These are phyloP conservation scores for Candida maris DNA, from an alignment of 805 yeast species.

Conservation along the genomic window DNA sequence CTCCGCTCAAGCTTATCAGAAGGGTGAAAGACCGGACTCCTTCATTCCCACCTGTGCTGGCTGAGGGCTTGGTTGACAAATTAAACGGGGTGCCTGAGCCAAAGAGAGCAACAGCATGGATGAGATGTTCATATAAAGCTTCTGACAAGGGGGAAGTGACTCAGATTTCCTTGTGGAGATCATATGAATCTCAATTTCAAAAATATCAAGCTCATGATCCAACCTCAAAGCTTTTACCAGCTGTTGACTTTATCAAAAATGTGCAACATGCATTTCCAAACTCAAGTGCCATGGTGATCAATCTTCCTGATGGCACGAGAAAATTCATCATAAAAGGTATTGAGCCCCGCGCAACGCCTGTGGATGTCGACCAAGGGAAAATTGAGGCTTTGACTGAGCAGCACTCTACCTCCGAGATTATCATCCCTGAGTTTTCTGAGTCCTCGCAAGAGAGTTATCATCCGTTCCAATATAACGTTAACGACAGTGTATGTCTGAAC, in stretches of 20 bases:
- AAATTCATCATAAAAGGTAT: slow-evolving; percentile 92
- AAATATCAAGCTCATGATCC: slow-evolving; percentile 44
- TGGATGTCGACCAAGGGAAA: slow-evolving; percentile 45
- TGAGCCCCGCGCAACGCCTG: slow-evolving; percentile 71
- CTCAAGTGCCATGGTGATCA: slow-evolving; percentile 90
- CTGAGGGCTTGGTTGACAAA: slow-evolving; percentile 47
- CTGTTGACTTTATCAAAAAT: slow-evolving; percentile 94
- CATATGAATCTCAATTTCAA: slow-evolving; percentile 85
- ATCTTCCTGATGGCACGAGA: slow-evolving; percentile 58
- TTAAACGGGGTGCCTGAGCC: slow-evolving; percentile 76
- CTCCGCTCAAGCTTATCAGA: slow-evolving; percentile 41
- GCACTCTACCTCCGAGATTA: slow-evolving; percentile 5
- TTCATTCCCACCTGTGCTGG: slow-evolving; percentile 49
- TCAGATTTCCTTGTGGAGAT: slow-evolving; percentile 92
- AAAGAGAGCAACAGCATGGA: slow-evolving; percentile 88
- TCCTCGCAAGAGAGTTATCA: slow-evolving; percentile 29
- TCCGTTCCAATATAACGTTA: slow-evolving; percentile 30
- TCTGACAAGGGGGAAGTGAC: slow-evolving; percentile 79
- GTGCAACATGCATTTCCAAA: slow-evolving; percentile 84
- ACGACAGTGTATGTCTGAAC: slow-evolving; percentile 32
- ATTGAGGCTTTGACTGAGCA: slow-evolving; percentile 34
- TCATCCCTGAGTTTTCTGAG: slow-evolving; percentile 15
- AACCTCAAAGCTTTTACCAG: slow-evolving; percentile 67
- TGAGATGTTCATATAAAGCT: slow-evolving; percentile 86
- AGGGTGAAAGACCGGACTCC: slow-evolving; percentile 67